Conservation (phyloP, 2,329 filamentous ascomycete species). For the Calonectria pteridis region DNA sequence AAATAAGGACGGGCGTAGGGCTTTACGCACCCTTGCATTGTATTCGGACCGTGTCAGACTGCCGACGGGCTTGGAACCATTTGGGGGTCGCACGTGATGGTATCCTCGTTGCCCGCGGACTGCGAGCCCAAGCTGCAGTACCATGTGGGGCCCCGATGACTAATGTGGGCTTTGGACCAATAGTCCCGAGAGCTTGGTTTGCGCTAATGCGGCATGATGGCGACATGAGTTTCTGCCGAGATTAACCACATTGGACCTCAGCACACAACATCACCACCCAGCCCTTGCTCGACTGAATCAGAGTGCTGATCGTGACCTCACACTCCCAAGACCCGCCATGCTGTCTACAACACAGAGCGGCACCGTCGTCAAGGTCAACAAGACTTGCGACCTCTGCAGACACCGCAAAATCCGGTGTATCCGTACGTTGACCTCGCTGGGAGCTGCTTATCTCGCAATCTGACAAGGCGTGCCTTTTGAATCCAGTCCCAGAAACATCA, state of each 20-base stretch:
- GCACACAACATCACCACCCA: background rate
- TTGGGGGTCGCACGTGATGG: background rate
- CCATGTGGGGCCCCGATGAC: background rate
- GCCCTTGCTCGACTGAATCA: background rate
- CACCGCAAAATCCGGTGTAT: conserved; percentile 39
- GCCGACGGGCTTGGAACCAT: background rate
- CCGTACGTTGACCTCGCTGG: conserved; percentile 14
- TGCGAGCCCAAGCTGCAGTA: background rate
- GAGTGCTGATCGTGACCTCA: background rate
- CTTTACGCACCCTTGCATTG: no score
- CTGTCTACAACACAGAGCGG: background rate
- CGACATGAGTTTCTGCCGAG: background rate
- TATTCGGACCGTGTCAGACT: no score
- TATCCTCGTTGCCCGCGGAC: background rate
- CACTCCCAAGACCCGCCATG: background rate
- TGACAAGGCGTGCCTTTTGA: background rate
- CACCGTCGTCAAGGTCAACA: conserved; percentile 2
- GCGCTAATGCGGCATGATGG: background rate
- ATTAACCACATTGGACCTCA: background rate
- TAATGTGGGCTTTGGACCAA: background rate
- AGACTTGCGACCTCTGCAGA: conserved; percentile 39
- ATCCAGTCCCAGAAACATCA: background rate
- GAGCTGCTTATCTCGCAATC: background rate
- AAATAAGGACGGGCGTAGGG: background rate
- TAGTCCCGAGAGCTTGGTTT: background rate